These are phyloP conservation scores for Hansenula lynferdii DNA, from an alignment of 1,139 yeast species.

Conservation along the genomic window DNA sequence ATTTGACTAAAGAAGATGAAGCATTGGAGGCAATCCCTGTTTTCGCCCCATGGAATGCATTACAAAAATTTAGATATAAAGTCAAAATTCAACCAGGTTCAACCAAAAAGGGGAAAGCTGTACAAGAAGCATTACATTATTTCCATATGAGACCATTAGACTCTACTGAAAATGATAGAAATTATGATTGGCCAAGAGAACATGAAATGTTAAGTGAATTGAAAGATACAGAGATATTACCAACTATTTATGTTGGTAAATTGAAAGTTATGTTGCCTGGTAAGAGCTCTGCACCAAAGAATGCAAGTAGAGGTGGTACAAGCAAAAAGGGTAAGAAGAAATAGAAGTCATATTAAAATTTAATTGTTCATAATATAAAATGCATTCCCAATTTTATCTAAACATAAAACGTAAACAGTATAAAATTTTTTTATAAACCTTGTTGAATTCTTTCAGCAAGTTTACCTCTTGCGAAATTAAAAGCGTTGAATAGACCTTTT, in stretches of 20 bases:
- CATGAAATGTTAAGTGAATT: conserved; percentile 51
- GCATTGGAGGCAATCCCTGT: conserved; percentile 67
- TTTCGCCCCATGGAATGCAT: conserved; percentile 89
- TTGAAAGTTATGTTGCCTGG: conserved; percentile 39
- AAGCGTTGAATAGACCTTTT: conserved; percentile 83
- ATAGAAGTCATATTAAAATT: neutral
- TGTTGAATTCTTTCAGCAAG: conserved; percentile 85
- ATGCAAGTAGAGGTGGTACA: conserved; percentile 3
- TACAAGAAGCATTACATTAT: conserved; percentile 60
- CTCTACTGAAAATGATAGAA: conserved; percentile 41
- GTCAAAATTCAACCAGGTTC: conserved; percentile 84
- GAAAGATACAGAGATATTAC: conserved; percentile 51
- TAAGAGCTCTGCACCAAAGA: conserved; percentile 12
- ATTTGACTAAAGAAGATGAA: conserved; percentile 32
- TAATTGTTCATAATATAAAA: too few species aligned
- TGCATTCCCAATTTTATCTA: too few species aligned
- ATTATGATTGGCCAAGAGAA: conserved; percentile 68
- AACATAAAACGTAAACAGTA: too few species aligned
- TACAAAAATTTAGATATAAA: conserved; percentile 73
- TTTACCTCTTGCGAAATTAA: conserved; percentile 84
- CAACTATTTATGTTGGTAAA: conserved; percentile 48
- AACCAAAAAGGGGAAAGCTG: conserved; percentile 84
- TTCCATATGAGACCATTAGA: conserved; percentile 58
- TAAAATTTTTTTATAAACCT: conserved; percentile 36
- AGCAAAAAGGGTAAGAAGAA: conserved; percentile 13